These are phyloP conservation scores for Tarenaya hassleriana DNA, from an alignment of 345 rosid species.

Conservation along the genomic window DNA sequence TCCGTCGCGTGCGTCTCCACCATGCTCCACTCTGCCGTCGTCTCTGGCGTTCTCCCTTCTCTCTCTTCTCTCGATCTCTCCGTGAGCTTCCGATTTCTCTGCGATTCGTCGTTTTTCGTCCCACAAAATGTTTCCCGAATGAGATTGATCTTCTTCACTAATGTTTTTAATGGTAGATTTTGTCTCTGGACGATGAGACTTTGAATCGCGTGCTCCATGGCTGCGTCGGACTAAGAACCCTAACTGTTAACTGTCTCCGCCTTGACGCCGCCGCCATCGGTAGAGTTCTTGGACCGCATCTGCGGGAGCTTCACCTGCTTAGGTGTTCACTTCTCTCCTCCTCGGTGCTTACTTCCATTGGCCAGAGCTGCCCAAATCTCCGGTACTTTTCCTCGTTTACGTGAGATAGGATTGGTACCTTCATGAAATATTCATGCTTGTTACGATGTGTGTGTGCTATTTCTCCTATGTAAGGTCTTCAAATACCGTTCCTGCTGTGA, in stretches of 20 bases:
- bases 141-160: neutral
- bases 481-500: neutral
- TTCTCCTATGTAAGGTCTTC: conserved; percentile 4
- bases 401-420: neutral
- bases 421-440: neutral
- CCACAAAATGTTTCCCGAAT: neutral
- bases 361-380: conserved; percentile 41
- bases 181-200: conserved; percentile 36
- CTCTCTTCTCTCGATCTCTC: conserved; percentile 40
- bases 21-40: conserved; percentile 38
- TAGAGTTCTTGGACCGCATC: conserved; percentile 28
- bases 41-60: conserved; percentile 35
- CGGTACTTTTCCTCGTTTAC: conserved; percentile 32
- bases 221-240: conserved; percentile 25
- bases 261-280: conserved; percentile 28
- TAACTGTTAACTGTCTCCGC: conserved; percentile 50
- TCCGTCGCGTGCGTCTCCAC: conserved; percentile 47
- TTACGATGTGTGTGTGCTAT: neutral
- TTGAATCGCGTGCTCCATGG: conserved; percentile 31
- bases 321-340: conserved; percentile 35
- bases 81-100: conserved; percentile 21
- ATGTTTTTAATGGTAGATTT: conserved; percentile 22
- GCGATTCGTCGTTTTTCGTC: no score
- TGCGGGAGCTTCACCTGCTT: conserved; percentile 43
- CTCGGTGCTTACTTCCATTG: conserved; percentile 37